phyloP scores from a whole-genome alignment of 345 rosid species.

The Boechera stricta region DNA sequence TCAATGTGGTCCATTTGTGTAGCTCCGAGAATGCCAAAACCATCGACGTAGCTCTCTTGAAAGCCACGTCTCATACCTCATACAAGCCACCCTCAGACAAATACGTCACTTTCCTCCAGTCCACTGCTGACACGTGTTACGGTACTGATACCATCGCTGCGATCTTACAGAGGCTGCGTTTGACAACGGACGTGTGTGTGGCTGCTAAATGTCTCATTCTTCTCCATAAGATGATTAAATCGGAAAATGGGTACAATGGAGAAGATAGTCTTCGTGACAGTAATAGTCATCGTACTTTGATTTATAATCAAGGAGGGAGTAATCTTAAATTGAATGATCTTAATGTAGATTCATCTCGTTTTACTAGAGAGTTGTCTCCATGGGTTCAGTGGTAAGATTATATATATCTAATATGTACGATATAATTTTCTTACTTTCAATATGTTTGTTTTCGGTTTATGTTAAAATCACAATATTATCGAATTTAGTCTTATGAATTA shows the following conservation, averaged over 20 bases:
- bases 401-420: too few relatives aligned
- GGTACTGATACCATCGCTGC: slow-evolving; percentile 15
- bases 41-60: slow-evolving; percentile 34
- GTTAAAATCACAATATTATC: background rate
- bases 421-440: background rate
- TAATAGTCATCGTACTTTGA: slow-evolving; percentile 21
- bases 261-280: slow-evolving; percentile 8
- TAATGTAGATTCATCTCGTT: slow-evolving; percentile 26
- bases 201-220: slow-evolving; percentile 39
- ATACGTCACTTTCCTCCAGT: slow-evolving; percentile 26
- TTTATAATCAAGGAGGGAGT: slow-evolving; percentile 23
- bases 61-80: slow-evolving; percentile 42
- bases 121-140: slow-evolving; percentile 20
- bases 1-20: slow-evolving; percentile 36
- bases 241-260: slow-evolving; percentile 7
- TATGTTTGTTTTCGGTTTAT: too few relatives aligned
- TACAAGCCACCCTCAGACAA: slow-evolving; percentile 19
- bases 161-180: slow-evolving; percentile 18
- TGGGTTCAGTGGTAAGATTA: slow-evolving; percentile 37
- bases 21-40: slow-evolving; percentile 27
- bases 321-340: slow-evolving; percentile 29
- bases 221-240: slow-evolving; percentile 27
- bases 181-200: slow-evolving; percentile 30
- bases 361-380: slow-evolving; percentile 28
- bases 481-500: background rate